Percentiles rank a stretch among this genome's conserved stretches.
Evolutionary conservation across 768 basidiomycete genomes (phyloP).

Genomic region (Boletus bicolor): DNA sequence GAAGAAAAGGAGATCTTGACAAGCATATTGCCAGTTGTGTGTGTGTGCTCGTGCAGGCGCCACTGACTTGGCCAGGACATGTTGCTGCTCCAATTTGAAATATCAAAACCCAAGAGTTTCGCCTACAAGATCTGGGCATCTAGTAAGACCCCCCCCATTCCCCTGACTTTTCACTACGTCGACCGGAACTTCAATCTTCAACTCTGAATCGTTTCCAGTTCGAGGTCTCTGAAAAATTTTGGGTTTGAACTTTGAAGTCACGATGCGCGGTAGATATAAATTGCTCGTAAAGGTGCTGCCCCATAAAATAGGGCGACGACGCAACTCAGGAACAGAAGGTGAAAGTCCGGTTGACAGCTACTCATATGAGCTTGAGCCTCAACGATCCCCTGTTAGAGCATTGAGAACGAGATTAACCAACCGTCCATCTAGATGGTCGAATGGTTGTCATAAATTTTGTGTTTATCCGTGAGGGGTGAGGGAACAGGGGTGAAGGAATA

Average conservation of each 20-base stretch:
- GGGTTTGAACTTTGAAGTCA: neutral
- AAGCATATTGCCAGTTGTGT: too few relatives aligned
- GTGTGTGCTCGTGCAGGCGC: neutral
- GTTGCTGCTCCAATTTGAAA: constrained; percentile 15
- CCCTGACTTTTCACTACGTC: neutral
- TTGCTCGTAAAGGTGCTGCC: too few relatives aligned
- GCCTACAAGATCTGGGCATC: neutral
- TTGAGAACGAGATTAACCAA: neutral
- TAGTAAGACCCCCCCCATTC: neutral
- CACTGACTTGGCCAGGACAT: neutral
- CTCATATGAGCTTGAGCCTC: neutral
- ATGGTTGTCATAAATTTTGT: neutral
- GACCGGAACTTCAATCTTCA: constrained; percentile 6
- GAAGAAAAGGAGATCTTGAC: neutral
- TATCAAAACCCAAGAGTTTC: constrained; percentile 18
- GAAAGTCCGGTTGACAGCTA: neutral
- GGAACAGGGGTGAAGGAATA: too few relatives aligned
- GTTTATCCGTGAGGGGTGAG: neutral
- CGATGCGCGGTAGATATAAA: neutral
- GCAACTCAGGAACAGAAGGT: neutral
- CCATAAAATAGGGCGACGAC: neutral
- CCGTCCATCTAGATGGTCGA: too few relatives aligned
- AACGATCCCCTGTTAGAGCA: neutral
- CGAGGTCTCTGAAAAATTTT: neutral
- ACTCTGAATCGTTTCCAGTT: neutral